Evolutionary conservation across 140 eudicot species (phyloP).

Genomic region (Anethum foeniculum): DNA sequence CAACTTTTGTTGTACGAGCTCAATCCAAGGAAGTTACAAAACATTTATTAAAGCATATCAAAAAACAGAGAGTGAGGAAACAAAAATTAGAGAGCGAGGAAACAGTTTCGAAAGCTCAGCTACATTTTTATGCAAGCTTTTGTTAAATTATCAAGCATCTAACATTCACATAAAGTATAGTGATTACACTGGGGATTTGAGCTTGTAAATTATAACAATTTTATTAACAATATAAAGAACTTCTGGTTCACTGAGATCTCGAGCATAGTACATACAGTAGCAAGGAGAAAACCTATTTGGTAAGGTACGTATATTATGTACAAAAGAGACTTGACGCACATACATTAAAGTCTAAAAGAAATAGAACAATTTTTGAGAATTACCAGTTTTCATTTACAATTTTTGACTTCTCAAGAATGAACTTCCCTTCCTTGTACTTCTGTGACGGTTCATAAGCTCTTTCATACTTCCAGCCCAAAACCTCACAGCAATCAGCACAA

Average conservation of each 20-base stretch:
- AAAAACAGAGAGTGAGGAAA: background rate
- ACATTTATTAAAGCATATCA: background rate
- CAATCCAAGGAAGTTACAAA: background rate
- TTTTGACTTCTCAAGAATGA: constrained; percentile 14
- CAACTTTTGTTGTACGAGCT: background rate
- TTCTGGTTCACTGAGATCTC: background rate
- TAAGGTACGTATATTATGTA: background rate
- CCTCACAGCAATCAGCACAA: constrained; percentile 15
- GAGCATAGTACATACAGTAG: background rate
- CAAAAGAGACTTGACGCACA: background rate
- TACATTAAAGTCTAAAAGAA: background rate
- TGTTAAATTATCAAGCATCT: background rate
- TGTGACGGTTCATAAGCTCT: constrained; percentile 13
- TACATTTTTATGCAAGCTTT: background rate
- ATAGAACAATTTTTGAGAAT: constrained; percentile 1
- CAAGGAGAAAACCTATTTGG: background rate
- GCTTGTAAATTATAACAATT: background rate
- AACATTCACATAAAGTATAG: background rate
- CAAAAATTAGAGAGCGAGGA: background rate
- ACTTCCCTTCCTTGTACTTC: constrained; percentile 15
- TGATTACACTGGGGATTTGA: background rate
- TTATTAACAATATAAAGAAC: background rate
- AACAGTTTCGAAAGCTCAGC: background rate
- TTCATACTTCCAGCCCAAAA: constrained; percentile 15
- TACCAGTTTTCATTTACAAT: constrained; percentile 15